Evolutionary conservation across 371 early-diverging fungal species (phyloP).

Genomic region (Amoeboaphelidium protococcarum): DNA sequence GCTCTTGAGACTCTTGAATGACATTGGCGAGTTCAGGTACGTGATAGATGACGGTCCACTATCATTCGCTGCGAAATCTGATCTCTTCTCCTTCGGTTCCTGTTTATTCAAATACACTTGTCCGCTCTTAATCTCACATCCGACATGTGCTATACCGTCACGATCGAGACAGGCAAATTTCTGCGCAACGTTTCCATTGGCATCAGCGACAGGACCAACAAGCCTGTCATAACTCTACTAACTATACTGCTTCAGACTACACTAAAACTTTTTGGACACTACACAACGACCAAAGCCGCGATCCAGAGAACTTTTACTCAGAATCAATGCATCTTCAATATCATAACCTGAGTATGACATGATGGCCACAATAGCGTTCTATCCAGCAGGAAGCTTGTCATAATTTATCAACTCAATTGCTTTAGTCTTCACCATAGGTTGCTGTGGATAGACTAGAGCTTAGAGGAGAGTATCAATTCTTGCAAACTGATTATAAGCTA

Average conservation of each 20-base stretch:
- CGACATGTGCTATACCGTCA: slow-evolving; percentile 74
- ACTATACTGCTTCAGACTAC: slow-evolving; percentile 15
- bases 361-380: slow-evolving; percentile 97
- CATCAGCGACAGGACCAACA: slow-evolving; percentile 32
- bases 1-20: slow-evolving; percentile 16
- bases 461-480: slow-evolving; percentile 93
- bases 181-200: slow-evolving; percentile 13
- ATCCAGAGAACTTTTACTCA: slow-evolving; percentile 93
- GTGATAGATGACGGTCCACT: slow-evolving; percentile 13
- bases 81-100: slow-evolving; percentile 39
- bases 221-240: slow-evolving; percentile 46
- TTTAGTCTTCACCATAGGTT: slow-evolving; percentile 94
- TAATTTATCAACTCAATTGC: slow-evolving; percentile 93
- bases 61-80: slow-evolving; percentile 19
- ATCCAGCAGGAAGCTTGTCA: slow-evolving; percentile 95
- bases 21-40: slow-evolving; percentile 48
- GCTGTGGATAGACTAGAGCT: slow-evolving; percentile 89
- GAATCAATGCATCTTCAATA: slow-evolving; percentile 97
- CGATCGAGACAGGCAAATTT: slow-evolving; percentile 37
- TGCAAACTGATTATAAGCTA: slow-evolving; percentile 79
- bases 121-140: slow-evolving; percentile 42
- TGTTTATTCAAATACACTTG: slow-evolving; percentile 62
- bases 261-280: slow-evolving; percentile 59
- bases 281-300: slow-evolving; percentile 96
- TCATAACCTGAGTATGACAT: slow-evolving; percentile 99